Evolutionary conservation across 345 rosid genomes (phyloP), one percentile per base, ranked within the genome.

Genomic region (Rhizophora apiculata): DNA sequence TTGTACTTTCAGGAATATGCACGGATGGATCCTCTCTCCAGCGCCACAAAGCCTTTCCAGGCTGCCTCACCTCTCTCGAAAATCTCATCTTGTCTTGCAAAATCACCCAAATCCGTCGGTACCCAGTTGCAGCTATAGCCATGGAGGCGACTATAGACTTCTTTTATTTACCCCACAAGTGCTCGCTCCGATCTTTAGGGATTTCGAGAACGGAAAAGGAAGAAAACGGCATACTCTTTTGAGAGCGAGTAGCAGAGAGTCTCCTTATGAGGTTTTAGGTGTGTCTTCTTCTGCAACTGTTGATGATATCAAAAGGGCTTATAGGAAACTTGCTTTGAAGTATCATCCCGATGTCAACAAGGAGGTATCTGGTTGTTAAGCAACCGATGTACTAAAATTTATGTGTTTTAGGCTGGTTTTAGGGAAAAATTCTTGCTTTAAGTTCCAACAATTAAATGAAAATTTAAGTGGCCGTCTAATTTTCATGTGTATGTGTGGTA

Each of bases 261-360:
- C 96, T 76, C 98, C 98, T 30, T 94, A 87, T 79, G 93, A 94
- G 76, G 84, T 94, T 56, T 79, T 89, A 66, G 96, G 90, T 5
- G 93, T 91, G 64, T 80, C 96, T 70, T 86, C 89, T 6, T 82
- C 96, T 30, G 89, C 99, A 52, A 80, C 89, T 74, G 78, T 91
- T n/a, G 80, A 68, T 72, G 96, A 95, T 65, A 91, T 94, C 78
- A 94, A 95, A 74, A 88, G 86, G 83, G 97, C 98, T 78, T 94
- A 94, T 62, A 85, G 98, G 74, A 95, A 85, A 83, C 97, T 95
- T 76, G 99, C 99, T 79, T 80, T 95, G 68, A 91, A 87, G 84
- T 91, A 79, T 75, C 96, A 95, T 69, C 97, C 99, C 67, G 97
- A 95, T 79, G 96, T 95, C 67, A 95, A 95, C 74, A 91, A 91